These are phyloP conservation scores for Candolleomyces eurysporus DNA, from an alignment of 768 basidiomycete genomes.

Conservation along the genomic window DNA sequence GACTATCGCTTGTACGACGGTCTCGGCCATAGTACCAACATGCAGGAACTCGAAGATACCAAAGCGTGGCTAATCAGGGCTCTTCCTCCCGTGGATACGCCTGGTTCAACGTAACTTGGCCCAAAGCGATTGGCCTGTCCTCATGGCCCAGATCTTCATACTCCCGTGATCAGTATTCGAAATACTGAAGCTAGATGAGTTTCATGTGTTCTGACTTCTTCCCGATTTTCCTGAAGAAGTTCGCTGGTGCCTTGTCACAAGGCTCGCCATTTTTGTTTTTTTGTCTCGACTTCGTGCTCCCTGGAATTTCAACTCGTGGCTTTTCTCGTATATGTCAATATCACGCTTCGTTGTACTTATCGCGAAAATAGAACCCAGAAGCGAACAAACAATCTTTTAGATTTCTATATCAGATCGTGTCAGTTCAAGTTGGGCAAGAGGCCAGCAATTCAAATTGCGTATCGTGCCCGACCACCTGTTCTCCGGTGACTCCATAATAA, in stretches of 20 bases:
- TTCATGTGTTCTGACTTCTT: slow-evolving; percentile 1
- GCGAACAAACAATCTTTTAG: no score
- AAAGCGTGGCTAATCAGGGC: slow-evolving; percentile 64
- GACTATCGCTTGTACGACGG: slow-evolving; percentile 67
- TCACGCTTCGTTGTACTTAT: neutral
- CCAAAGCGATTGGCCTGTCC: neutral
- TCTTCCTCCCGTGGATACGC: slow-evolving; percentile 34
- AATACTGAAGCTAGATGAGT: neutral
- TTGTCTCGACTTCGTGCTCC: neutral
- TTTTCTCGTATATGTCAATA: neutral
- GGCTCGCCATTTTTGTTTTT: neutral
- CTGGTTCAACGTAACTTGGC: neutral
- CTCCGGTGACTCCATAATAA: slow-evolving; percentile 1
- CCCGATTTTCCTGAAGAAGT: neutral
- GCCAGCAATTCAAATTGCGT: no score
- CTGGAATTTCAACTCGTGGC: neutral
- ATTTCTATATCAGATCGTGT: slow-evolving; percentile 1
- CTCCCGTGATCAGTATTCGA: neutral
- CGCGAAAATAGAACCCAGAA: neutral
- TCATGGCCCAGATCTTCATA: neutral
- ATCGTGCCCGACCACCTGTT: neutral
- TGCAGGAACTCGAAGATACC: slow-evolving; percentile 68
- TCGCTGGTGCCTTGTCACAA: neutral
- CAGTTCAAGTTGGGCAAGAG: neutral
- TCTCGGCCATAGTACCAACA: slow-evolving; percentile 63